A percentile compares a stretch with the other conserved stretches of the same genome.
phyloP scores from a whole-genome alignment of 2,329 filamentous ascomycete genomes.

The Thermochaetoides dissita region DNA sequence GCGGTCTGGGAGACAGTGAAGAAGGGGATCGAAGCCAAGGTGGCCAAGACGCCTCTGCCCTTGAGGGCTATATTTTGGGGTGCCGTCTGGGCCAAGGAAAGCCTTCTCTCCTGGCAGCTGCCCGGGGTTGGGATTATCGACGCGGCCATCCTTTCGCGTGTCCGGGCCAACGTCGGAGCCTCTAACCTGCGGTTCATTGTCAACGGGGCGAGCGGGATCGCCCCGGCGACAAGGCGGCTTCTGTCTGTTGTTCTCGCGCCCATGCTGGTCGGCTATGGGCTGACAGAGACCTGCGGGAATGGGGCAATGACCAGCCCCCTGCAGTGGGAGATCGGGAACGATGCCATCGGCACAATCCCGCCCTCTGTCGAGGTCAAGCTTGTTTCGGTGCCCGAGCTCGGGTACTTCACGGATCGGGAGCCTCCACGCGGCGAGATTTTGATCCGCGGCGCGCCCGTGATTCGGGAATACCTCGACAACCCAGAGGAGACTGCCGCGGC shows the following conservation, averaged over 20 bases:
- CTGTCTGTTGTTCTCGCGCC: conserved; percentile 84
- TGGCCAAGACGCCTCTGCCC: conserved; percentile 54
- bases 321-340: conserved; percentile 35
- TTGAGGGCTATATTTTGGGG: conserved; percentile 67
- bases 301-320: conserved; percentile 71
- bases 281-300: conserved; percentile 85
- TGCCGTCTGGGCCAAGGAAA: conserved; percentile 44
- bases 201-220: conserved; percentile 86
- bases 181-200: conserved; percentile 67
- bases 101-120: conserved; percentile 43
- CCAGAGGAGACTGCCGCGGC: conserved; percentile 70
- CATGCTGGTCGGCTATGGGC: conserved; percentile 86
- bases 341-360: conserved; percentile 64
- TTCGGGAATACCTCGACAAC: conserved; percentile 70
- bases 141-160: conserved; percentile 74
- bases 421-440: conserved; percentile 87
- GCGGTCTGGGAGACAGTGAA: conserved; percentile 96
- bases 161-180: conserved; percentile 81
- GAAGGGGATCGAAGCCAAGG: conserved; percentile 73
- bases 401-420: conserved; percentile 60
- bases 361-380: conserved; percentile 77
- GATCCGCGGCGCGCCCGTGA: conserved; percentile 66
- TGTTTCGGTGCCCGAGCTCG: conserved; percentile 78
- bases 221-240: conserved; percentile 78
- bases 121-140: conserved; percentile 62